Base-by-base conservation (phyloP, 768 basidiomycete species). In the Naganishia onofrii region DNA sequence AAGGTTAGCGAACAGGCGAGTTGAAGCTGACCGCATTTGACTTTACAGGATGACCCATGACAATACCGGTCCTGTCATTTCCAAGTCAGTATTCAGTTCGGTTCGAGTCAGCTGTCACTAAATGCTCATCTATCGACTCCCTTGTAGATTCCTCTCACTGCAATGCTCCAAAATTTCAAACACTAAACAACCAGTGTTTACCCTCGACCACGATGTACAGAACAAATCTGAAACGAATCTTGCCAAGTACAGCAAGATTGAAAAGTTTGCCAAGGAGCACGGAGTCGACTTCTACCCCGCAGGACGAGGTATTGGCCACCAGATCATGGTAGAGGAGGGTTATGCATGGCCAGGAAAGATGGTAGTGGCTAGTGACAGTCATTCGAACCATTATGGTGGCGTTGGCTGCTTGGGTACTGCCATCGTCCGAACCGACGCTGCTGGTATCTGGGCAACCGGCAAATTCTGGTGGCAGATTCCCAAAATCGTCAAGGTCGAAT, bases 381-480 rank as follows among this genome's bases (percentile, higher is more conserved):
- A 96, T 81, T 92, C 90, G 77, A 99, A 99, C 80, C 98, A 98
- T 91, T 99, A 99, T 77, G 96, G 96, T 21, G 96, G 94, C 38
- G 91, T 99, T 4, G 95, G 93, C 0, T 95, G 94, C 77, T 88
- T 99, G 3, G 96, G 96, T 2, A 99, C 96, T 0, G 93, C 96
- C 0, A 96, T 98, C 72, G 96, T 98, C 7, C 87, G 96, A 60
- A 97, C 80, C 29, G 80, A 80, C 71, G 75, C 78, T 52, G 76
- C 77, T 70, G 80, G 95, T 90, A 26, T 99, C 13, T 99, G 96
- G 96, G 93, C 96, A 15, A 98, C 96, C 0, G 93, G 94, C 26
- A 92, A 90, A 80, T 98, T 96, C 0, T 99, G 96, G 96, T 98
- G 95, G 96, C 96, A 98, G 82, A 89, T 99, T 38, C 96, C 96